A percentile compares a stretch with the other conserved stretches of the same genome.
These are phyloP conservation scores for Graphiopsis chlorocephala DNA, from an alignment of 2,329 filamentous ascomycete species.

Conservation along the genomic window DNA sequence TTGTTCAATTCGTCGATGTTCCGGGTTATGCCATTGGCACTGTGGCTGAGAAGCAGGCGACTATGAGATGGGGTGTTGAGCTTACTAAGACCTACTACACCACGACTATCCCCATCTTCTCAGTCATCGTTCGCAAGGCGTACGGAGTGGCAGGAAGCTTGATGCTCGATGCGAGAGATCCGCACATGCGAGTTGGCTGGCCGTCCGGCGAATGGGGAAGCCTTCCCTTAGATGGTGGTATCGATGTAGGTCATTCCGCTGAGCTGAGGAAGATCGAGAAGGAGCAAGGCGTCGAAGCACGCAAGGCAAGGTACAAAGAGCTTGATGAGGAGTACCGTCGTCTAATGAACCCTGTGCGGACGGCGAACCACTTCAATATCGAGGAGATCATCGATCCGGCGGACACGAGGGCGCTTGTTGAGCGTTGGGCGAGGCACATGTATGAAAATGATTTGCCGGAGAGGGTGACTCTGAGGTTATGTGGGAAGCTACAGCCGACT, in stretches of 20 bases:
- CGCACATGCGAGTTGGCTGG: constrained; percentile 61
- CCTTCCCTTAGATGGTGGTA: constrained; percentile 61
- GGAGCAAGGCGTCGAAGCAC: constrained; percentile 48
- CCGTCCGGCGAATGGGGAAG: constrained; percentile 62
- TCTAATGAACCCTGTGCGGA: constrained; percentile 63
- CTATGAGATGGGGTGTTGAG: constrained; percentile 63
- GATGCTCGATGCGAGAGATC: constrained; percentile 62
- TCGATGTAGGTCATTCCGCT: constrained; percentile 61
- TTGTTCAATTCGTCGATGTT: constrained; percentile 63
- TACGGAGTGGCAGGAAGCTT: constrained; percentile 64
- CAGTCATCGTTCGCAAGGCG: constrained; percentile 58
- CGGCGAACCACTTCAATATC: constrained; percentile 61
- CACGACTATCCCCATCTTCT: constrained; percentile 62
- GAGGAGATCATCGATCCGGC: constrained; percentile 66
- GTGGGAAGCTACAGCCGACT: constrained; percentile 28
- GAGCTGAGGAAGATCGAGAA: constrained; percentile 57
- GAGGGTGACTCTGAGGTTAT: constrained; percentile 44
- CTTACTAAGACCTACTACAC: constrained; percentile 61
- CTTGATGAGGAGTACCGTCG: constrained; percentile 59
- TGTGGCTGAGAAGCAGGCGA: constrained; percentile 59
- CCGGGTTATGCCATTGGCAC: constrained; percentile 65
- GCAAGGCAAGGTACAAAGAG: constrained; percentile 52
- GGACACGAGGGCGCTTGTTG: constrained; percentile 54
- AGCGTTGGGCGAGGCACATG: constrained; percentile 55
- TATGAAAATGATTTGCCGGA: constrained; percentile 54